Percentiles rank a stretch among this genome's conserved stretches.
phyloP scores from a whole-genome alignment of 768 basidiomycete species.

The Serendipita indica region DNA sequence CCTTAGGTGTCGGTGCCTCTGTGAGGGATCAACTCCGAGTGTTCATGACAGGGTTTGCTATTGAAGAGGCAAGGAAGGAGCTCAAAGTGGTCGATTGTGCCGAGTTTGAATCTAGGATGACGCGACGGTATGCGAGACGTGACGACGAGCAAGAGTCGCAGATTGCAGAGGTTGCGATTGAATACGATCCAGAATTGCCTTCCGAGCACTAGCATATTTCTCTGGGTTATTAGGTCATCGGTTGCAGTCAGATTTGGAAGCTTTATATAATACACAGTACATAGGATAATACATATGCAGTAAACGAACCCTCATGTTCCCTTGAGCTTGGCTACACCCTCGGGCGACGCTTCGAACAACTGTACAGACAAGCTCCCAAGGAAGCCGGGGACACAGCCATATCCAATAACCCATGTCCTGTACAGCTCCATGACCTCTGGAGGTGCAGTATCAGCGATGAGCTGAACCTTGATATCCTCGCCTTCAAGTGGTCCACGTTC shows the following conservation, averaged over 20 bases:
- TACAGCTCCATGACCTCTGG: constrained; percentile 6
- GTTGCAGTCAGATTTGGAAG: not conserved
- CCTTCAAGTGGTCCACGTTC: constrained; percentile 3
- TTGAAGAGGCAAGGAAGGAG: constrained; percentile 58
- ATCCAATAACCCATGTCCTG: constrained; percentile 3
- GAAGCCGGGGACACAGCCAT: constrained; percentile 7
- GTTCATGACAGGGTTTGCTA: constrained; percentile 78
- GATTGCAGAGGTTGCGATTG: not conserved
- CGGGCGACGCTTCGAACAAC: constrained; percentile 3
- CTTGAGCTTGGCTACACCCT: not conserved
- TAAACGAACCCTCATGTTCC: not conserved
- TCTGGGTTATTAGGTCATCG: not conserved
- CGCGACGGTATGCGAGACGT: no score
- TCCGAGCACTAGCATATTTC: not conserved
- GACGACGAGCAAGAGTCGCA: not conserved
- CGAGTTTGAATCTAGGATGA: constrained; percentile 36
- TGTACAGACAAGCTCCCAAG: constrained; percentile 5
- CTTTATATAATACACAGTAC: not conserved
- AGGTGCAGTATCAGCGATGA: not conserved
- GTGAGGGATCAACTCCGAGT: constrained; percentile 33
- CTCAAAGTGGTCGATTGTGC: constrained; percentile 55
- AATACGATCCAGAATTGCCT: constrained; percentile 1
- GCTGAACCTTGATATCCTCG: constrained; percentile 4
- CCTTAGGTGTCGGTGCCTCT: not conserved
- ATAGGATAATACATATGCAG: not conserved